Percentiles rank a stretch among this genome's conserved stretches.
Conservation (phyloP, 1,284 basidiomycete genomes). For the Tranzscheliella williamsii region DNA sequence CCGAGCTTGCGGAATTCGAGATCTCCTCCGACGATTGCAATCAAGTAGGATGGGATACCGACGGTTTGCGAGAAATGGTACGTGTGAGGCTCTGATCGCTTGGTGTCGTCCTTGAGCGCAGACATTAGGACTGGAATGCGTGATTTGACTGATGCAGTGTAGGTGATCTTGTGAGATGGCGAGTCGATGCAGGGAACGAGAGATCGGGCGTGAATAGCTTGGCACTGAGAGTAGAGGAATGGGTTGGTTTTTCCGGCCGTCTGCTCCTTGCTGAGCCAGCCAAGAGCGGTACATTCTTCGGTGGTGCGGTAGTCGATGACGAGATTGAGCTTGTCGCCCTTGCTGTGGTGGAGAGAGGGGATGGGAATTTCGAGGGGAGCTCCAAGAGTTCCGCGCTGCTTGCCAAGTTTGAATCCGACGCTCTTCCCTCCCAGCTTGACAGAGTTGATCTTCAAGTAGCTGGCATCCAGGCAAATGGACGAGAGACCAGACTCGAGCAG, state of each 20-base stretch:
- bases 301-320: constrained; percentile 68
- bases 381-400: constrained; percentile 62
- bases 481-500: constrained; percentile 69
- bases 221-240: constrained; percentile 91
- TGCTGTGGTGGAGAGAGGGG: constrained; percentile 34
- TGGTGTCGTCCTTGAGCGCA: constrained; percentile 48
- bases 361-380: constrained; percentile 61
- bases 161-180: constrained; percentile 58
- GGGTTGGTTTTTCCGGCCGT: constrained; percentile 77
- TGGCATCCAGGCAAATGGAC: constrained; percentile 78
- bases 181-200: constrained; percentile 55
- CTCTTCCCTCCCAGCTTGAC: constrained; percentile 67
- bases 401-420: constrained; percentile 66
- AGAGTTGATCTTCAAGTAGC: constrained; percentile 71
- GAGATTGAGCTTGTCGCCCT: constrained; percentile 44
- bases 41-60: constrained; percentile 56
- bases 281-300: constrained; percentile 78
- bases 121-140: constrained; percentile 58
- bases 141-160: constrained; percentile 50
- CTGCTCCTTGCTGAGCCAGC: constrained; percentile 90
- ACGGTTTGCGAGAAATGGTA: constrained; percentile 57
- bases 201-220: constrained; percentile 66
- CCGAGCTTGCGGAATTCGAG: constrained; percentile 55
- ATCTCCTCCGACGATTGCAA: constrained; percentile 58
- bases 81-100: constrained; percentile 13